Percentiles rank a stretch among this genome's conserved stretches.
These are phyloP conservation scores for Suhomyces ambrosiae DNA, from an alignment of 1,139 yeast genomes.

Conservation along the genomic window DNA sequence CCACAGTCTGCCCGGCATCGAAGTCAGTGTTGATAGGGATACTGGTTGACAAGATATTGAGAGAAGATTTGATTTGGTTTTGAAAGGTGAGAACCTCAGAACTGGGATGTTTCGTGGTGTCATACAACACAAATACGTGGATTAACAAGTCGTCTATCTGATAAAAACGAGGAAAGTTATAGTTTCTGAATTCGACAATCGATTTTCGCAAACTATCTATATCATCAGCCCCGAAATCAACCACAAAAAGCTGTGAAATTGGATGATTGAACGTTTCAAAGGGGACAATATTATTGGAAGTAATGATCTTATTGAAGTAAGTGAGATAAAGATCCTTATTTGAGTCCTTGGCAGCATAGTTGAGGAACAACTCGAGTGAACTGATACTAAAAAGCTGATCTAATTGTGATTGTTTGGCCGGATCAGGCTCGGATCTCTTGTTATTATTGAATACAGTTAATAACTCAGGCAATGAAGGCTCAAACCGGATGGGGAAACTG, in stretches of 20 bases:
- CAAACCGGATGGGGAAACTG: conserved; percentile 49
- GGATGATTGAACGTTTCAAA: conserved; percentile 94
- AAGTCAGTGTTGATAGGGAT: conserved; percentile 25
- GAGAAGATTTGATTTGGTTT: conserved; percentile 25
- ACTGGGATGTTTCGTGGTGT: conserved; percentile 22
- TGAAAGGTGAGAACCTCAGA: conserved; percentile 31
- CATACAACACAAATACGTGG: conserved; percentile 47
- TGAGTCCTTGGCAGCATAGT: conserved; percentile 18
- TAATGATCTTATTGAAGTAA: conserved; percentile 60
- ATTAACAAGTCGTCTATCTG: conserved; percentile 58
- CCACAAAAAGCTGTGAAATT: conserved; percentile 69
- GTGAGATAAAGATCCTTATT: conserved; percentile 51
- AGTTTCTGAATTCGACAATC: conserved; percentile 47
- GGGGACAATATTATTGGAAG: conserved; percentile 67
- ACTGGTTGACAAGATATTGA: conserved; percentile 32
- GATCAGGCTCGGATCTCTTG: conserved; percentile 6
- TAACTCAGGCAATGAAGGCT: conserved; percentile 44
- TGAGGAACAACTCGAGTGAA: conserved; percentile 39
- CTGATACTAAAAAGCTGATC: conserved; percentile 44
- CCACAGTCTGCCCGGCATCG: conserved; percentile 15
- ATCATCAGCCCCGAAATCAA: conserved; percentile 52
- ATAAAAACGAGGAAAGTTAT: conserved; percentile 57
- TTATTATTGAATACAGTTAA: conserved; percentile 35
- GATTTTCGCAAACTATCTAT: conserved; percentile 45
- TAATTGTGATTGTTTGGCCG: conserved; percentile 15